A percentile compares a stretch with the other conserved stretches of the same genome.
Conservation (phyloP, 805 yeast genomes). For the Zygosaccharomyces kombuchaensis region DNA sequence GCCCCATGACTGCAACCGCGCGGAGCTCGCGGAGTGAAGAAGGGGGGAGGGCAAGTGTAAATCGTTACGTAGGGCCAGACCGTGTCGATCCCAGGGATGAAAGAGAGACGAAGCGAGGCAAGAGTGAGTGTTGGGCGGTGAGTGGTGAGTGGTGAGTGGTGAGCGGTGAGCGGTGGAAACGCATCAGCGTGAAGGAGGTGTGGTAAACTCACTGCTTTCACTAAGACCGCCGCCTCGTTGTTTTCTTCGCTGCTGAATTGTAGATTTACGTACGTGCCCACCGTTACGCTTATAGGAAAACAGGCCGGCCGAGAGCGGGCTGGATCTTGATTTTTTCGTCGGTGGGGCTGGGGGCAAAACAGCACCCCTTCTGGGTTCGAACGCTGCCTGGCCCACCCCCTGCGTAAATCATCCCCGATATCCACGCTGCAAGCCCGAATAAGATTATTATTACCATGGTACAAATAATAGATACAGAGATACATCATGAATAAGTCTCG, state of each 20-base stretch:
- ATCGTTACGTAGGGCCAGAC: neutral
- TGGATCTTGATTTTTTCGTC: neutral
- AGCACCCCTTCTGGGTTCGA: neutral
- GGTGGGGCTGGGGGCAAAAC: neutral
- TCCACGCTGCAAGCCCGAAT: neutral
- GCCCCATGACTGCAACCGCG: neutral
- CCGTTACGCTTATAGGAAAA: too few species aligned
- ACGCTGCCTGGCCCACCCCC: neutral
- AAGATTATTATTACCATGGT: constrained; percentile 1
- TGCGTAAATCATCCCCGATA: neutral
- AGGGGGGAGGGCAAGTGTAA: neutral
- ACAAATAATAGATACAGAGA: neutral
- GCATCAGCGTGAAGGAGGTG: too few species aligned
- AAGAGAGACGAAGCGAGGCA: too few species aligned
- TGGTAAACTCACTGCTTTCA: too few species aligned
- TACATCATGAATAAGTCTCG: constrained; percentile 70
- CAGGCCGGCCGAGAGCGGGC: neutral
- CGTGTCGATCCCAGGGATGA: neutral
- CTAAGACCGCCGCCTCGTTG: too few species aligned
- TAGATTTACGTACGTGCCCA: too few species aligned
- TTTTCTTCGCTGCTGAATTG: too few species aligned
- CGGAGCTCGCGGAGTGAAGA: neutral
- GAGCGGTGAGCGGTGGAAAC: too few species aligned
- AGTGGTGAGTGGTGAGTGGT: too few species aligned
- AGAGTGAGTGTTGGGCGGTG: too few species aligned